Base-by-base conservation (phyloP, 2,329 filamentous ascomycete species). In the Diaporthe longicolla region DNA sequence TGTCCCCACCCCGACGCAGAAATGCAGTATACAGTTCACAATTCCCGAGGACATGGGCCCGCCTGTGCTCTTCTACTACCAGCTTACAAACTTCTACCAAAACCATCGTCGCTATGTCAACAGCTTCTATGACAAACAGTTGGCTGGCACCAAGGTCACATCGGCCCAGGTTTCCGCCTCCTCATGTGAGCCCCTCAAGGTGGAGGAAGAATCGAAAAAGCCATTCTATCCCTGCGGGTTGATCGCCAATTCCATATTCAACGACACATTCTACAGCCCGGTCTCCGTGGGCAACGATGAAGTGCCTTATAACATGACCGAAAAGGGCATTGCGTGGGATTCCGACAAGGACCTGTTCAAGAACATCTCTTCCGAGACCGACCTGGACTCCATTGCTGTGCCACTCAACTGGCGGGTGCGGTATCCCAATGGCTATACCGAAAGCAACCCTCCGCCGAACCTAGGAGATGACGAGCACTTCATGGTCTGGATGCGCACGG, bases 401-500 rank as follows among this genome's bases (percentile, higher is more conserved):
- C 97, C 97, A 0, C 95, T 94, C 5, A 97, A 98, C 82, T 99
- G 97, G 97, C 82, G 85, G 24, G 80, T 88, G 17, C 89, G 90
- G 73, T 98, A 93, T 78, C 92, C 92, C 9, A 81, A 92, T 50
- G 90, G 89, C 75, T 98, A 98, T 81, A 92, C 89, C 4, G 82
- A 86, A 0, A 84, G 89, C 0, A 88, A 89, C 69, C 90, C 89
- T 2, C 91, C 94, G 29, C 95, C 95, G 0, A 84, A 97, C 78
- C 83, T 98, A 24, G 88, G 92, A 76, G 85, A 91, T 0, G 92
- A 95, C 84, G 93, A 98, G 82, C 91, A 92, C 57, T 97, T 99
- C 83, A 95, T 98, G 84, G 95, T 98, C 29, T 99, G 97, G 97
- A 99, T 99, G 97, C 92, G 97, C 79, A 97, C 97, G 1, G 97